Evolutionary conservation across 768 basidiomycete species (phyloP).

Genomic region (Russula virescens): DNA sequence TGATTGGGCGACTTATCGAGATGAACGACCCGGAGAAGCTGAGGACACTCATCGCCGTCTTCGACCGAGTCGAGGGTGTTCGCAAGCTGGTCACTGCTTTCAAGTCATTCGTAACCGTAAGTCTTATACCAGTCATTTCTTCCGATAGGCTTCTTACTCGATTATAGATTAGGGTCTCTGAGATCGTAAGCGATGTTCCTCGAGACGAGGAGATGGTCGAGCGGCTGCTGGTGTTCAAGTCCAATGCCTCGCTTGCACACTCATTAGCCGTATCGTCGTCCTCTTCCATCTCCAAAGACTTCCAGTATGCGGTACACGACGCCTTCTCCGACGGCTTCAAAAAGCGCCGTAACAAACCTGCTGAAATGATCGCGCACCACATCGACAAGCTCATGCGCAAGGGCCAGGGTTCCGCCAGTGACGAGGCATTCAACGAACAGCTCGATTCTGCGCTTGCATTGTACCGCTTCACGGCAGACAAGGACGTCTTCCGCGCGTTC

Average conservation of each 20-base stretch:
- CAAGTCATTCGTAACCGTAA: constrained; percentile 54
- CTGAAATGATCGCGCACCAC: constrained; percentile 90
- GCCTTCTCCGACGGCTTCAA: constrained; percentile 74
- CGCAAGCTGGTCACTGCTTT: constrained; percentile 56
- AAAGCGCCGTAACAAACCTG: constrained; percentile 72
- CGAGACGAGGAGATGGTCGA: constrained; percentile 77
- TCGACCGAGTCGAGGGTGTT: constrained; percentile 50
- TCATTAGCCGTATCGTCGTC: constrained; percentile 45
- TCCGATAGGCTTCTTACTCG: neutral
- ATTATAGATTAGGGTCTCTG: constrained; percentile 47
- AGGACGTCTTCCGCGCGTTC: constrained; percentile 90
- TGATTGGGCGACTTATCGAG: constrained; percentile 48
- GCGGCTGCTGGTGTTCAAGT: constrained; percentile 62
- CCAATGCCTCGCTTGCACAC: constrained; percentile 48
- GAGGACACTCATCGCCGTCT: constrained; percentile 52
- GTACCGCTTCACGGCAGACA: constrained; percentile 86
- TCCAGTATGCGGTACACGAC: constrained; percentile 61
- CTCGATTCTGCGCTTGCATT: constrained; percentile 65
- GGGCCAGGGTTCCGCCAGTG: constrained; percentile 67
- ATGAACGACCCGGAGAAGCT: constrained; percentile 41
- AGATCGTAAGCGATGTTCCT: constrained; percentile 57
- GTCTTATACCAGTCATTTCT: neutral
- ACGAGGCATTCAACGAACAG: constrained; percentile 54
- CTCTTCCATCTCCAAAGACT: constrained; percentile 37
- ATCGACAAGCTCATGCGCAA: constrained; percentile 82